A percentile compares a stretch with the other conserved stretches of the same genome.
Conservation (phyloP, 2,329 filamentous ascomycete species). For the Penicillium olsonii region DNA sequence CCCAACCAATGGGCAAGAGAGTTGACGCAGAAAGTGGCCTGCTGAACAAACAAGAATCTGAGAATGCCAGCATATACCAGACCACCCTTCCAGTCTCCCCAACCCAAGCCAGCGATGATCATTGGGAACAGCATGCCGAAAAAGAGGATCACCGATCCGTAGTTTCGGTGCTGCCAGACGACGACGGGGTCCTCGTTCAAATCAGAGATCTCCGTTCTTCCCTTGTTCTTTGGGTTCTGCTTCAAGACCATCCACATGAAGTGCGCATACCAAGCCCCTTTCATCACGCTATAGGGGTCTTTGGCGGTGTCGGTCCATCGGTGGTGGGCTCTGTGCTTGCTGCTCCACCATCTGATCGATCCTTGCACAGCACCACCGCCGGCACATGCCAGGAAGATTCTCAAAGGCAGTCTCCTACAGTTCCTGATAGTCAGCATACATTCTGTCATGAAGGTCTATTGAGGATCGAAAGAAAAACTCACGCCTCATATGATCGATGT, state of each 20-base stretch:
- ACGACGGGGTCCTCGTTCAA: slow-evolving; percentile 80
- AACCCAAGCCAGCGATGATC: slow-evolving; percentile 70
- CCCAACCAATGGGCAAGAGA: slow-evolving; percentile 83
- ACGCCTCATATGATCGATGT: slow-evolving; percentile 68
- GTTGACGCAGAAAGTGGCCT: slow-evolving; percentile 89
- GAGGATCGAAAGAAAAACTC: not conserved
- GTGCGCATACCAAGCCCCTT: slow-evolving; percentile 76
- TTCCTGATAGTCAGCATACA: not conserved
- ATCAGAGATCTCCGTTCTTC: slow-evolving; percentile 80
- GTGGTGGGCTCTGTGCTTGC: slow-evolving; percentile 80
- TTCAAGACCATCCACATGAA: slow-evolving; percentile 87
- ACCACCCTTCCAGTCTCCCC: slow-evolving; percentile 75
- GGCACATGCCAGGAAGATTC: slow-evolving; percentile 74
- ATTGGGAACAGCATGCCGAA: slow-evolving; percentile 75
- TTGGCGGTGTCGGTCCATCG: slow-evolving; percentile 86
- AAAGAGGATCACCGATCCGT: slow-evolving; percentile 70
- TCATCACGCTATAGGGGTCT: slow-evolving; percentile 85
- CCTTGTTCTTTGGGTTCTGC: slow-evolving; percentile 74
- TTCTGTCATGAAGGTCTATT: not conserved
- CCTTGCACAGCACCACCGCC: slow-evolving; percentile 79
- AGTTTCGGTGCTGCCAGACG: slow-evolving; percentile 81
- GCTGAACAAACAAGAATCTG: slow-evolving; percentile 80
- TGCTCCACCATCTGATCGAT: slow-evolving; percentile 82
- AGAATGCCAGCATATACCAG: slow-evolving; percentile 80
- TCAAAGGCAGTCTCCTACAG: slow-evolving; percentile 66